These are phyloP conservation scores for Ceratocystis papillata DNA, from an alignment of 2,329 filamentous ascomycete genomes.

Conservation along the genomic window DNA sequence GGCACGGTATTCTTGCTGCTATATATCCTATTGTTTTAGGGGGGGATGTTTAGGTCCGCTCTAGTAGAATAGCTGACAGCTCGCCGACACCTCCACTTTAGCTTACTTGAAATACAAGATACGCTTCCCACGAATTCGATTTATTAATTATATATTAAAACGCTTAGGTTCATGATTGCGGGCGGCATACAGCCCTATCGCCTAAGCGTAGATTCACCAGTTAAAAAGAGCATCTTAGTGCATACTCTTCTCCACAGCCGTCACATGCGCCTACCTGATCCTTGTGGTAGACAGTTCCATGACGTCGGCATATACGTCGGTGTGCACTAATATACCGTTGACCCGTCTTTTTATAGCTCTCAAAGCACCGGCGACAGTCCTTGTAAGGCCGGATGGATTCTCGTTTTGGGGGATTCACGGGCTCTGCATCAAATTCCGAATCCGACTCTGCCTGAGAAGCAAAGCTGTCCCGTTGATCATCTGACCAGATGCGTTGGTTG, in stretches of 20 bases:
- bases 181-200: background rate
- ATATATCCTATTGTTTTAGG: background rate
- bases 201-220: background rate
- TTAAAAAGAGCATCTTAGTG: background rate
- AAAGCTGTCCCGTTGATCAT: background rate
- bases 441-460: slow-evolving; percentile 1
- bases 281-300: background rate
- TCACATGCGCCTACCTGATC: background rate
- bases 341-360: background rate
- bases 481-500: background rate
- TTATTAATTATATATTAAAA: background rate
- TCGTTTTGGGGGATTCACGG: too few species aligned
- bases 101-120: background rate
- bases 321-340: background rate
- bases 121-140: background rate
- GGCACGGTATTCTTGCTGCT: too few species aligned
- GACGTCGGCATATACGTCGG: background rate
- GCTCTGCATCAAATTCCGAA: background rate
- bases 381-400: background rate
- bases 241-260: background rate
- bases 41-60: background rate
- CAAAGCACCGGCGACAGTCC: background rate
- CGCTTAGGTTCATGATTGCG: background rate
- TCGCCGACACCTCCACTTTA: background rate
- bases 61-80: background rate